These are phyloP conservation scores for Diaporthe longicolla DNA, from an alignment of 2,329 filamentous ascomycete genomes.

Conservation along the genomic window DNA sequence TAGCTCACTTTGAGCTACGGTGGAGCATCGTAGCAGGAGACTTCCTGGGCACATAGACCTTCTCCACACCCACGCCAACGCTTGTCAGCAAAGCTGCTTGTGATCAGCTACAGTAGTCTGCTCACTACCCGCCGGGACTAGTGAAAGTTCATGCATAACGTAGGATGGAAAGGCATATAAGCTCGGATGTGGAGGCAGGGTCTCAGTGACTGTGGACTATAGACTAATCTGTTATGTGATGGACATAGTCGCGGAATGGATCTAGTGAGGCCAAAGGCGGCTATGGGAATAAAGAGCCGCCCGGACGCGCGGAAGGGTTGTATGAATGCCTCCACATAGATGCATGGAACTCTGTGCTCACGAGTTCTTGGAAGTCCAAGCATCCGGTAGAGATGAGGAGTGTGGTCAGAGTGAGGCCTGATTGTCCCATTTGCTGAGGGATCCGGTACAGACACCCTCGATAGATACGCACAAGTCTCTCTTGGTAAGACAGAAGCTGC, in stretches of 20 bases:
- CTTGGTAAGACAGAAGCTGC: slow-evolving; percentile 36
- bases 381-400: background rate
- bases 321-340: slow-evolving; percentile 1
- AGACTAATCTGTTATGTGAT: slow-evolving; percentile 5
- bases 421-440: background rate
- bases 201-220: slow-evolving; percentile 31
- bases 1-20: background rate
- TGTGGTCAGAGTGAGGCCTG: background rate
- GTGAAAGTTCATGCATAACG: slow-evolving; percentile 45
- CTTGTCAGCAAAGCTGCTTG: slow-evolving; percentile 17
- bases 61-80: background rate
- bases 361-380: background rate
- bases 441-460: background rate
- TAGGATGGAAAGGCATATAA: slow-evolving; percentile 28
- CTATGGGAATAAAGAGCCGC: background rate
- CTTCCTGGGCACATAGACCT: background rate
- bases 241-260: background rate
- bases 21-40: slow-evolving; percentile 10
- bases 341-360: background rate
- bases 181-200: slow-evolving; percentile 26
- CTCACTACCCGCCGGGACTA: slow-evolving; percentile 50
- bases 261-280: background rate
- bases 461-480: background rate
- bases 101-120: slow-evolving; percentile 40
- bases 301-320: background rate